Evolutionary conservation across 345 rosid species (phyloP).

Genomic region (Eucalyptus pauciflora): DNA sequence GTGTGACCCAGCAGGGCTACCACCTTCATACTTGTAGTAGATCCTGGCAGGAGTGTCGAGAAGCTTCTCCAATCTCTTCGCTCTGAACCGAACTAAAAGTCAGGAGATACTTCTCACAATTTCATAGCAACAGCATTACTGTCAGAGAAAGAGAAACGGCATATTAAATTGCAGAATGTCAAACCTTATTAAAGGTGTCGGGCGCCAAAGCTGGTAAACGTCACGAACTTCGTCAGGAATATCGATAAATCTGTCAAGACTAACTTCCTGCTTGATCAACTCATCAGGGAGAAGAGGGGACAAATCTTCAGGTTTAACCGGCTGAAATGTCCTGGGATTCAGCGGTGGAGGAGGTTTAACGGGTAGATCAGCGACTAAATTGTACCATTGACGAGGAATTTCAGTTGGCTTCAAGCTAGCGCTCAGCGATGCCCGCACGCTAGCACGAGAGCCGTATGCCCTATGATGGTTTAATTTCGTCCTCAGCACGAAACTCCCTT

Average conservation of each 20-base stretch:
- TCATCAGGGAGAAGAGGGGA: conserved; percentile 75
- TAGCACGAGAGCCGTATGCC: conserved; percentile 25
- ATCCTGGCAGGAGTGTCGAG: conserved; percentile 84
- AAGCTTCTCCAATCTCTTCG: conserved; percentile 91
- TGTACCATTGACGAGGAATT: conserved; percentile 65
- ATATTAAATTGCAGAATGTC: not conserved
- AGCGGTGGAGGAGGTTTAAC: conserved; percentile 79
- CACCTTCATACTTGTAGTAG: conserved; percentile 92
- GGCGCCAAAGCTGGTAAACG: conserved; percentile 83
- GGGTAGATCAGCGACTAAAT: conserved; percentile 70
- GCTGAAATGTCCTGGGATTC: conserved; percentile 67
- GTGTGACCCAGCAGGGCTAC: conserved; percentile 96
- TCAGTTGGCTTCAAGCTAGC: conserved; percentile 9
- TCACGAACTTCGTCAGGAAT: conserved; percentile 88
- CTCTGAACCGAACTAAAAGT: conserved; percentile 29
- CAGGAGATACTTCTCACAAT: not conserved
- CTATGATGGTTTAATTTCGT: not conserved
- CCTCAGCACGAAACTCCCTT: conserved; percentile 5
- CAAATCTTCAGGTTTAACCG: conserved; percentile 65
- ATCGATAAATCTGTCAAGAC: conserved; percentile 55
- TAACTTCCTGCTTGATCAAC: conserved; percentile 75
- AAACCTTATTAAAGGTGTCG: conserved; percentile 87
- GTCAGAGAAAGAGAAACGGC: not conserved
- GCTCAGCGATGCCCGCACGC: conserved; percentile 27
- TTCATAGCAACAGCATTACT: not conserved